Evolutionary conservation across 306 rosid genomes (phyloP), one percentile per base, ranked within the genome.

Genomic region (Oxytropis ochrocephala): DNA sequence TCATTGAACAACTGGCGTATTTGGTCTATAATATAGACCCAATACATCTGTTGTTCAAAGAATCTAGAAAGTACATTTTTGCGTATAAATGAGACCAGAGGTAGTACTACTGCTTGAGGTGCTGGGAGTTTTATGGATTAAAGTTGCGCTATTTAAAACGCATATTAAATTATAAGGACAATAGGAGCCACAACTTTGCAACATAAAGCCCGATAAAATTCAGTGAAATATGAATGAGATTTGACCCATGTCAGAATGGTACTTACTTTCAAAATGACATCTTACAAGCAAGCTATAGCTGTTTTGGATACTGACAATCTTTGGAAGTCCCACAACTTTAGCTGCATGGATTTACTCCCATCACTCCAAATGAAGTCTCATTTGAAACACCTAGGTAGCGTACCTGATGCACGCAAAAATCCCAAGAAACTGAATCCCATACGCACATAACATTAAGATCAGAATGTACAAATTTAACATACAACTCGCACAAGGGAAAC

Each of bases 351-450:
- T 88, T 58, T 90, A 94, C 82, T 94, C 96, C 96, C 98, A 90
- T 94, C 67, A 90, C 98, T 67, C 97, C 96, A 69, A 87, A 94
- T 4, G 99, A 94, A 76, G 97, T 87, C 88, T 94, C 97, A 66
- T 91, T 94, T 10, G 99, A 94, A 76, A 94, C 91, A 7, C 97
- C 97, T 74, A 94, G 74, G 75, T 88, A 81, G 58, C 97, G 96
- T 73, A 90, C 91, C 96, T 88, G 69, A 79, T 75, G 49, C 66
- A 64, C 48, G 46, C 17, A 44, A 77, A 79, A 80, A 41, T 53
- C 52, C 24, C 21, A 64, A 56, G 54, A 59, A 66, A 38, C 49
- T 11, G 63, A 50, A 78, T 58, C 49, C 30, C 47, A 8, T 17
- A 58, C 63, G 38, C 75, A 76, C 64, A 47, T 67, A 53, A 53